phyloP scores from a whole-genome alignment of 2,329 filamentous ascomycete genomes.

The Verticillium tricorpus region DNA sequence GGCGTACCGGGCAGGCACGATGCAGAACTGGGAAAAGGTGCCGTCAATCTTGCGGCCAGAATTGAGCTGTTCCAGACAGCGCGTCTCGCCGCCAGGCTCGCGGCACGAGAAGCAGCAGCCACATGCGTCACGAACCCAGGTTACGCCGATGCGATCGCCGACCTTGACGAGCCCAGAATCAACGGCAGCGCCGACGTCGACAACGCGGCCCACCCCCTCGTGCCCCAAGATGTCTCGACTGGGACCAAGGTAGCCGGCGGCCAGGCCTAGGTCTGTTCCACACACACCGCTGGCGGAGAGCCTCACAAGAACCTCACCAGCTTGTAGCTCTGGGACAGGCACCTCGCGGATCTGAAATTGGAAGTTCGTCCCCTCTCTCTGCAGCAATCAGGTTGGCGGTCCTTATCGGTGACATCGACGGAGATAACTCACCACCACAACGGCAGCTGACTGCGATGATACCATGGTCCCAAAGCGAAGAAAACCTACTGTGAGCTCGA shows the following conservation, averaged over 20 bases:
- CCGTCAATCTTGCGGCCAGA: constrained; percentile 29
- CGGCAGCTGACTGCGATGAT: not conserved
- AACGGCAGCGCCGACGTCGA: constrained; percentile 28
- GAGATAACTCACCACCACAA: not conserved
- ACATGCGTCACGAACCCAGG: constrained; percentile 32
- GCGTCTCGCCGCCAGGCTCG: constrained; percentile 26
- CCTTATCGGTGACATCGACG: not conserved
- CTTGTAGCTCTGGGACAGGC: constrained; percentile 5
- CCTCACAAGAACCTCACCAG: constrained; percentile 25
- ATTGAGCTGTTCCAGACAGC: constrained; percentile 26
- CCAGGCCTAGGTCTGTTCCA: constrained; percentile 33
- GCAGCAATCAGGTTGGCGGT: not conserved
- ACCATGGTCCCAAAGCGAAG: not conserved
- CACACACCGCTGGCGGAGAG: constrained; percentile 31
- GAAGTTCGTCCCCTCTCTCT: not conserved
- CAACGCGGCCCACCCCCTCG: constrained; percentile 38
- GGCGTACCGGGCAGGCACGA: constrained; percentile 29
- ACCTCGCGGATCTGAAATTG: not conserved
- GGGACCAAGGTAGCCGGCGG: constrained; percentile 30
- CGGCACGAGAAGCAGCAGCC: constrained; percentile 27
- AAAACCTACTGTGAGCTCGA: no score
- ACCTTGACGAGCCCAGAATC: constrained; percentile 15
- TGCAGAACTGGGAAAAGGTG: constrained; percentile 33
- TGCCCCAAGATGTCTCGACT: constrained; percentile 32
- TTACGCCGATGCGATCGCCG: constrained; percentile 32